Evolutionary conservation across 306 rosid species (phyloP).

Genomic region (Delonix regia): DNA sequence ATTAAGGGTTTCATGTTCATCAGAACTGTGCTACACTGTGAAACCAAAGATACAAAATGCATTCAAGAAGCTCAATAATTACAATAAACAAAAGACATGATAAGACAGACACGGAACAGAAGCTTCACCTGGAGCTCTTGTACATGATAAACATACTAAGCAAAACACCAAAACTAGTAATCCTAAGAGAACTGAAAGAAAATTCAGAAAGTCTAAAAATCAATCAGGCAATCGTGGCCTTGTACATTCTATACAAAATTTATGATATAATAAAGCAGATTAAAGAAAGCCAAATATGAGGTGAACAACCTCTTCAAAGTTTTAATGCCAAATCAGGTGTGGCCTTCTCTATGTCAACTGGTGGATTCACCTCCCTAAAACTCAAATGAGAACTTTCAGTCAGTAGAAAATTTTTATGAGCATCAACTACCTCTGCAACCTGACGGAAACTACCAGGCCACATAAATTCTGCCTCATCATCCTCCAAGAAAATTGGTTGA

Average conservation of each 20-base stretch:
- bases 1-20: neutral
- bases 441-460: slow-evolving; percentile 95
- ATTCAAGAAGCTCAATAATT: slow-evolving; percentile 24
- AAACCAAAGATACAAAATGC: slow-evolving; percentile 7
- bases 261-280: slow-evolving; percentile 41
- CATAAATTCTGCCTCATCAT: slow-evolving; percentile 62
- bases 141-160: slow-evolving; percentile 44
- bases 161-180: slow-evolving; percentile 42
- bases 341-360: slow-evolving; percentile 46
- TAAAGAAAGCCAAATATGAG: slow-evolving; percentile 33
- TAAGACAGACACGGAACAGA: slow-evolving; percentile 43
- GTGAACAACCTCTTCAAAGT: slow-evolving; percentile 56
- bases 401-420: slow-evolving; percentile 51
- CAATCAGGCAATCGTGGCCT: slow-evolving; percentile 45
- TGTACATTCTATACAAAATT: slow-evolving; percentile 53
- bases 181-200: slow-evolving; percentile 34
- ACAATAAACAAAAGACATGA: slow-evolving; percentile 37
- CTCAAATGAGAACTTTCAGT: slow-evolving; percentile 51
- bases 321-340: slow-evolving; percentile 87
- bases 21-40: neutral
- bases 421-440: slow-evolving; percentile 42
- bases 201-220: slow-evolving; percentile 29
- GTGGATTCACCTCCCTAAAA: slow-evolving; percentile 57
- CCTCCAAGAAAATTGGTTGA: slow-evolving; percentile 67
- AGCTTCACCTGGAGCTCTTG: slow-evolving; percentile 53